Percentiles rank a stretch among this genome's conserved stretches.
phyloP scores from a whole-genome alignment of 169 alveolate species.

The Eimeria falciformis region DNA sequence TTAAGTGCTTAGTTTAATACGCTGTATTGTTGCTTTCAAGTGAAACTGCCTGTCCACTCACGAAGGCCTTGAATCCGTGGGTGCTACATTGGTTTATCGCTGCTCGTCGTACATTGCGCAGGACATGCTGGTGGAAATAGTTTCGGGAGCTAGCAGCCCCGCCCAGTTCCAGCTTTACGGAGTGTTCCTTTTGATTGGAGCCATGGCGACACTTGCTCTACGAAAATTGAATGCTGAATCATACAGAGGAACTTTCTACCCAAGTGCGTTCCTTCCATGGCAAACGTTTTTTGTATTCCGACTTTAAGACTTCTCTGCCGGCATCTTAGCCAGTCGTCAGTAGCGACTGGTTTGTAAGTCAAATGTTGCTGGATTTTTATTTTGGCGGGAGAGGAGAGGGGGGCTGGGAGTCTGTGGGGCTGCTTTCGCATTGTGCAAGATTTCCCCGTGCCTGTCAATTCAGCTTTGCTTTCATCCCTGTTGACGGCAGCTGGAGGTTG shows the following conservation, averaged over 20 bases:
- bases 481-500: constrained; percentile 66
- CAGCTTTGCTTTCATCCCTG: constrained; percentile 51
- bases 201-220: constrained; percentile 36
- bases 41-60: too few species aligned
- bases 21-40: too few species aligned
- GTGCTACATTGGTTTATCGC: background rate
- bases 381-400: too few species aligned
- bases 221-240: constrained; percentile 48
- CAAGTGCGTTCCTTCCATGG: background rate
- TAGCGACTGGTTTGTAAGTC: too few species aligned
- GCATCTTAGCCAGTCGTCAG: background rate
- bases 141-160: constrained; percentile 33
- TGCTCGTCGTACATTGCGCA: background rate
- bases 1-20: too few species aligned
- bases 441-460: background rate
- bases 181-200: constrained; percentile 35
- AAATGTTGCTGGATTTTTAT: too few species aligned
- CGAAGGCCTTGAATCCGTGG: too few species aligned
- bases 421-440: too few species aligned
- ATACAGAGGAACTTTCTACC: constrained; percentile 50
- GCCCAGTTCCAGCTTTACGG: constrained; percentile 33
- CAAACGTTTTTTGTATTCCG: background rate
- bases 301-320: background rate
- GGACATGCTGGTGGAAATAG: constrained; percentile 47
- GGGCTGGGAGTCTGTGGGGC: too few species aligned